Percentiles rank a stretch among this genome's conserved stretches.
Conservation (phyloP, 1,139 yeast genomes). For the Candida mesenterica region DNA sequence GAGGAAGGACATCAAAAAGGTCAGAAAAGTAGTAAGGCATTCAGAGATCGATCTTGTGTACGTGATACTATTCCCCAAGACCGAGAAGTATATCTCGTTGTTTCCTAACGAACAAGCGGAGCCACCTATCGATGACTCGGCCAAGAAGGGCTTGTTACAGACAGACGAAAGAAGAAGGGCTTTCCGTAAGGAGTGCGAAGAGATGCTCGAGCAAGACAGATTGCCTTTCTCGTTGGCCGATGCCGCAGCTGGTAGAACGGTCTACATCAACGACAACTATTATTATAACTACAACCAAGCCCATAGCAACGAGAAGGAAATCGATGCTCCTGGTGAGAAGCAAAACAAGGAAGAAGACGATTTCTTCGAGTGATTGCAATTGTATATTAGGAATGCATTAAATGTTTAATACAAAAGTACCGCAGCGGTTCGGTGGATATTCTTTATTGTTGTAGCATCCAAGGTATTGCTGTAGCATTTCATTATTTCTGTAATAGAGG, state of each 20-base stretch:
- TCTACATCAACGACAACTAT: constrained; percentile 19
- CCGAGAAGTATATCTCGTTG: constrained; percentile 77
- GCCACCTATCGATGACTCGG: constrained; percentile 30
- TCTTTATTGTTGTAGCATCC: too few relatives aligned
- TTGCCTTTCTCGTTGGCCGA: constrained; percentile 62
- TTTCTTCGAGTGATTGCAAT: constrained; percentile 34
- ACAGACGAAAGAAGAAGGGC: constrained; percentile 52
- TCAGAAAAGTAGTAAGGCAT: constrained; percentile 52
- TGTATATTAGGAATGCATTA: not conserved
- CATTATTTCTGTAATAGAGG: not conserved
- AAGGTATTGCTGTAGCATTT: too few relatives aligned
- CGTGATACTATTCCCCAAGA: constrained; percentile 72
- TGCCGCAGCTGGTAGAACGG: constrained; percentile 48
- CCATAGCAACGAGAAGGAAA: constrained; percentile 24
- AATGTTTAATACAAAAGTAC: too few relatives aligned
- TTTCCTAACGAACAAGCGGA: constrained; percentile 48
- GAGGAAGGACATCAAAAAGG: constrained; percentile 53
- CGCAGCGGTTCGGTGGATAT: too few relatives aligned
- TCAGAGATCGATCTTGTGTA: constrained; percentile 76
- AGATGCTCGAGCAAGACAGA: constrained; percentile 47
- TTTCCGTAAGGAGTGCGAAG: constrained; percentile 51
- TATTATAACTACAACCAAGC: constrained; percentile 9
- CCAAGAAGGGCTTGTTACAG: constrained; percentile 42
- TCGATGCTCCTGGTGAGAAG: constrained; percentile 40
- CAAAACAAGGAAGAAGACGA: constrained; percentile 37